phyloP scores from a whole-genome alignment of 306 rosid genomes.

The Mimosa pudica region DNA sequence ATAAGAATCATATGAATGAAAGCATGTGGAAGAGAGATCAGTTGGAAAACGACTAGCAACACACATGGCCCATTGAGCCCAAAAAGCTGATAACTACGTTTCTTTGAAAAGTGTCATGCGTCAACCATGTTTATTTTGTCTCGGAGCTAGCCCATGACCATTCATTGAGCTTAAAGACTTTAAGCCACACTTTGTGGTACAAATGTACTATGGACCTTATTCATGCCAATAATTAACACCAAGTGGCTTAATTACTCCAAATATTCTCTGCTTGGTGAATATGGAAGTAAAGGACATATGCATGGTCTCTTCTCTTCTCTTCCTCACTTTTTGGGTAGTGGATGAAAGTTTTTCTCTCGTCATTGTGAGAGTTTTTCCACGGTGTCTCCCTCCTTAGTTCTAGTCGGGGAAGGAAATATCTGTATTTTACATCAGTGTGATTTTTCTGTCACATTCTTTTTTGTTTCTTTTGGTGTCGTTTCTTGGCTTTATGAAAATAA shows the following conservation, averaged over 20 bases:
- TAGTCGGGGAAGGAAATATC: too few relatives aligned
- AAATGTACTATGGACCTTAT: background rate
- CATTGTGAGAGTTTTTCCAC: too few relatives aligned
- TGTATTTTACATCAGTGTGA: too few relatives aligned
- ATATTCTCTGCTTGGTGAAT: background rate
- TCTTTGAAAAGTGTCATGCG: background rate
- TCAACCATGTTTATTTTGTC: background rate
- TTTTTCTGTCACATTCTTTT: too few relatives aligned
- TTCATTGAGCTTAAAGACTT: background rate
- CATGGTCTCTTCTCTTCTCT: background rate
- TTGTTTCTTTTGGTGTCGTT: too few relatives aligned
- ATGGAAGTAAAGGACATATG: background rate
- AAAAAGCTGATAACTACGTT: slow-evolving; percentile 19
- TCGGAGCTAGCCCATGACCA: slow-evolving; percentile 4
- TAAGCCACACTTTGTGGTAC: background rate
- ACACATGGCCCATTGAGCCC: slow-evolving; percentile 14
- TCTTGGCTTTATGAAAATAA: too few relatives aligned
- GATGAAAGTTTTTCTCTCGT: too few relatives aligned
- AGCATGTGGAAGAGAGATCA: background rate
- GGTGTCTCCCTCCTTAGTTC: too few relatives aligned
- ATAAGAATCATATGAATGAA: background rate
- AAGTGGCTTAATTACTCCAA: background rate
- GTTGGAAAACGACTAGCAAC: slow-evolving; percentile 19
- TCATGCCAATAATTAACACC: background rate
- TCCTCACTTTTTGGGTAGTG: too few relatives aligned